phyloP scores from a whole-genome alignment of 1,284 basidiomycete species.

The Salmacisia buchloeana region DNA sequence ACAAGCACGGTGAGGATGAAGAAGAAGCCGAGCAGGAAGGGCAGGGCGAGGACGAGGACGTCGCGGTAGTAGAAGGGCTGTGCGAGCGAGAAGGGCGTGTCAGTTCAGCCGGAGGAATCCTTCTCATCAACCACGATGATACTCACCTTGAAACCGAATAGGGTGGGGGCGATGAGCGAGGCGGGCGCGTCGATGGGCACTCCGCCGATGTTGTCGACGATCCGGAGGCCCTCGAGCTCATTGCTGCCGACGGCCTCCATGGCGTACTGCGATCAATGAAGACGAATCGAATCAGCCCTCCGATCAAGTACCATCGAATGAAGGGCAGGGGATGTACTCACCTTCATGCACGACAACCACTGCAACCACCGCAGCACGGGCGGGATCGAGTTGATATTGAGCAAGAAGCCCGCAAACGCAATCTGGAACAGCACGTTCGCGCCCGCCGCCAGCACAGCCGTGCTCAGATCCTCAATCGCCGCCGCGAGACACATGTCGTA shows the following conservation, averaged over 20 bases:
- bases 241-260: constrained; percentile 35
- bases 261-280: constrained; percentile 19
- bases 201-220: constrained; percentile 21
- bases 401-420: constrained; percentile 35
- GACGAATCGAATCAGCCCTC: too few relatives aligned
- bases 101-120: too few relatives aligned
- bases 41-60: constrained; percentile 29
- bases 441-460: constrained; percentile 27
- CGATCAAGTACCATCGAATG: too few relatives aligned
- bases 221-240: constrained; percentile 26
- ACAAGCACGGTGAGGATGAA: constrained; percentile 19
- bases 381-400: constrained; percentile 30
- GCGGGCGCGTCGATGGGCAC: constrained; percentile 9
- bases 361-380: constrained; percentile 31
- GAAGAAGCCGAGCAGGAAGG: constrained; percentile 29
- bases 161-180: background rate
- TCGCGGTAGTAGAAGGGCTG: constrained; percentile 30
- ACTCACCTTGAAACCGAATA: constrained; percentile 9
- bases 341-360: constrained; percentile 32
- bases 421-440: constrained; percentile 38
- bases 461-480: constrained; percentile 26
- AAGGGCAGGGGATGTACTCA: background rate
- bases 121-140: too few relatives aligned
- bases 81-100: too few relatives aligned
- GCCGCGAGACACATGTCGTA: constrained; percentile 34